A percentile compares a stretch with the other conserved stretches of the same genome.
These are phyloP conservation scores for Epichloe aotearoae DNA, from an alignment of 2,329 filamentous ascomycete species.

Conservation along the genomic window DNA sequence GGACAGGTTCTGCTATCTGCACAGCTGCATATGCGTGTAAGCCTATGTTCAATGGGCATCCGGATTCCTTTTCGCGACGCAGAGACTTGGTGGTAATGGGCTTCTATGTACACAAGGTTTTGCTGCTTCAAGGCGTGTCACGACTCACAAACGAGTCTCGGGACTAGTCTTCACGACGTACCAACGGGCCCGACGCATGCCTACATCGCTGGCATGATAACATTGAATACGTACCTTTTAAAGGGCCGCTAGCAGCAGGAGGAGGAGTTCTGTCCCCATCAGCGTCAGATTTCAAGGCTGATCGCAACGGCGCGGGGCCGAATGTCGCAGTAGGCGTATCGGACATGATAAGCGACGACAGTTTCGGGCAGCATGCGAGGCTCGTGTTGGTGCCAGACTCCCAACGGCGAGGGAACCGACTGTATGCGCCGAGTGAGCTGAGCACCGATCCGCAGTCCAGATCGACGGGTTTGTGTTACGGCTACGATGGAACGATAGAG, in stretches of 20 bases:
- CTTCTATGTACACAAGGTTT: neutral
- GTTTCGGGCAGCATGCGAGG: neutral
- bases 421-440: neutral
- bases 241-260: conserved; percentile 23
- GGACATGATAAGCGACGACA: conserved; percentile 12
- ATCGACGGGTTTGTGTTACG: no score
- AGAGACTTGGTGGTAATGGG: neutral
- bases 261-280: conserved; percentile 23
- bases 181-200: neutral
- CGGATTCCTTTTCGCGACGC: neutral
- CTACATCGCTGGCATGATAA: neutral
- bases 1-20: conserved; percentile 41
- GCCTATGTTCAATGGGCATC: conserved; percentile 6
- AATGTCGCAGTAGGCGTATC: conserved; percentile 12
- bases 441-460: no score
- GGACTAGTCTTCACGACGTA: neutral
- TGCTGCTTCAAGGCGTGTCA: neutral
- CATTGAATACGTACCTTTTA: conserved; percentile 25
- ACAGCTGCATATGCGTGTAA: conserved; percentile 28
- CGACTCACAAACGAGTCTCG: neutral
- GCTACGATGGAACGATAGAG: no score
- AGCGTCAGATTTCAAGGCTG: conserved; percentile 31
- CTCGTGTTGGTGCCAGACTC: neutral
- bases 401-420: neutral
- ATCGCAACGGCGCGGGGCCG: conserved; percentile 22